Base-by-base conservation (phyloP, 768 basidiomycete genomes). In the Omphalotus guepiniiformis region DNA sequence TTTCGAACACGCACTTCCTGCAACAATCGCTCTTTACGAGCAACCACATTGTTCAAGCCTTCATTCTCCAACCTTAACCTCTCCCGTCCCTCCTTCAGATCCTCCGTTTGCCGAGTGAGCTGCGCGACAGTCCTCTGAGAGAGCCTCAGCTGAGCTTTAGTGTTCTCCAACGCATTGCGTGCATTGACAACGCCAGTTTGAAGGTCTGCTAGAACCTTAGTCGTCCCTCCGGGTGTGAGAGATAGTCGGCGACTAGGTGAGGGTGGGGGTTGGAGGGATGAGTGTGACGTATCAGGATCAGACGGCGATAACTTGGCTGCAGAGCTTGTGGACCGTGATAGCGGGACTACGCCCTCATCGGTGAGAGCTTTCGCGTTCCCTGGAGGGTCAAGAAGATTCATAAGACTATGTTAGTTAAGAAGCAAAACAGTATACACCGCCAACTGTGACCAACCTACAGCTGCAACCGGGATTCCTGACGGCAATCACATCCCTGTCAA, bases 71-170 rank as follows among this genome's bases (percentile, higher is more conserved):
- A 59, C 48, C 89, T 66, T 53, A 93, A 65, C 39, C 92, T 72
- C 63, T 94, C 92, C 53, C 90, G 74, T 2, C 80, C 85, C 62
- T 93, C 92, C 62, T 92, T 93, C 61, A 93, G 62, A 63, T 94
- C 92, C 62, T 93, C 92, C 21, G 85, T 85, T 65, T 88, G 88
- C 36, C 90, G 71, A 30, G 90, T 92, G 35, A 93, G 65, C 61
- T 88, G 85, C 23, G 88, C 88, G 9, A 93, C 92, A 39, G 80
- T 83, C 49, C 90, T 72, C 61, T 94, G 91, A 7, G 85, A 85
- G 34, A 91, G 62, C 50, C 92, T 67, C 37, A 94, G 70, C 61
- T 94, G 92, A 16, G 78, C 69, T 59, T 89, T 88, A 9, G 92
- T 90, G 59, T 91, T 90, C 63, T 94, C 92, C 48, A 94, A 70